A percentile compares a stretch with the other conserved stretches of the same genome.
These are phyloP conservation scores for Leccinellum luteum DNA, from an alignment of 768 basidiomycete species.

Conservation along the genomic window DNA sequence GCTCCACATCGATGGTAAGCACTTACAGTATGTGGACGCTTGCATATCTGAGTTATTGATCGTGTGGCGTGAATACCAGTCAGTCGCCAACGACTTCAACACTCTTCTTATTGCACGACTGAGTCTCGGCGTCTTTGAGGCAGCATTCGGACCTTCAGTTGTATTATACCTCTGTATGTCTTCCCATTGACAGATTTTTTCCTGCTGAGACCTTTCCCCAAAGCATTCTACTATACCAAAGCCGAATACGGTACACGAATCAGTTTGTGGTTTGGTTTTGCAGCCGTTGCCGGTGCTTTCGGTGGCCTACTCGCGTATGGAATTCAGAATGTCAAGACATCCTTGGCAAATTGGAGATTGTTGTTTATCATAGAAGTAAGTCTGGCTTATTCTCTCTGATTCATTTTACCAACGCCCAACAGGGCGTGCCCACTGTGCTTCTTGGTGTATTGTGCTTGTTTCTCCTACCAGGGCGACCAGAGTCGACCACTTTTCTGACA, in stretches of 20 bases:
- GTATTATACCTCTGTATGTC: conserved; percentile 31
- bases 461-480: conserved; percentile 31
- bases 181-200: conserved; percentile 15
- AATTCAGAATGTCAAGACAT: conserved; percentile 39
- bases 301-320: conserved; percentile 58
- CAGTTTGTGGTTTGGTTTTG: conserved; percentile 55
- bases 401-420: neutral
- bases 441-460: conserved; percentile 28
- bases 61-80: conserved; percentile 13
- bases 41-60: neutral
- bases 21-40: neutral
- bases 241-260: conserved; percentile 44
- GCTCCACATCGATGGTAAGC: conserved; percentile 66
- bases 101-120: conserved; percentile 30
- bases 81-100: conserved; percentile 26
- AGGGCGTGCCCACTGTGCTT: conserved; percentile 57
- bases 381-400: neutral
- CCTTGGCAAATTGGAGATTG: conserved; percentile 42
- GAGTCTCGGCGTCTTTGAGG: conserved; percentile 34
- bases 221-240: conserved; percentile 51
- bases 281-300: conserved; percentile 55
- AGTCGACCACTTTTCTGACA: conserved; percentile 34
- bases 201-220: neutral
- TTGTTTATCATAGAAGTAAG: conserved; percentile 30
- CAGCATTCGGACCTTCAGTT: conserved; percentile 33